Evolutionary conservation across 768 basidiomycete genomes (phyloP), one percentile per base, ranked within the genome.

Genomic region (Termitomyces sp.): DNA sequence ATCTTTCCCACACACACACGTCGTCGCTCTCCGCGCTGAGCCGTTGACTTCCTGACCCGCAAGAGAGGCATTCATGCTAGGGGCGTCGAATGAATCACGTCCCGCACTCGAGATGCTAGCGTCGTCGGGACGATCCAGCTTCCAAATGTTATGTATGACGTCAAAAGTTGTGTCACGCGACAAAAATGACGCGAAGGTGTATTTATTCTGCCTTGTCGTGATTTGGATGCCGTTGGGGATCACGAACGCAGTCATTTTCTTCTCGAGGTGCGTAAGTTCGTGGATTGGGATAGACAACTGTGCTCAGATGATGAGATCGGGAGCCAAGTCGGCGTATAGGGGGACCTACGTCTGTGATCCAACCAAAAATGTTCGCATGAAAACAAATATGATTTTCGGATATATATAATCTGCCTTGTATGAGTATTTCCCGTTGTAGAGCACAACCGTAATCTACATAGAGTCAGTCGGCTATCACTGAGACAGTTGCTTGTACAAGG

Each of bases 371-470:
- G 67, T 98, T 98, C 43, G 97, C 96, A 64, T 99, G 92, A 77
- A 98, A 99, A 74, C 94, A 98, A n/a, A 98, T 82, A 67, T 98
- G 95, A 72, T 98, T 98, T 73, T 99, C 96, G 7, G 97, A 98
- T 23, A 98, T 91, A 71, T 98, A 98, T 55, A 99, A 69, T 11
- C 97, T 80, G 5, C 97, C 97, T 78, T 98, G 97, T 43, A 98
- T 89, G 31, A 98, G 78, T 62, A 98, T 98, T 70, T 98, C 97
- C 42, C 94, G 84, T 71, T 98, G 94, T 12, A 98, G 72, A 0
- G 97, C 97, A 66, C 97, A 99, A 6, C 97, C 97, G 63, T 98
- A 99, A 71, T 99, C 97, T 98, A 56, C 50, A 54, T 45, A 57
- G 50, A 37, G 53, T 55, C 23, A 33, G 50, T 33, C 44, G 53